Conservation (phyloP, 768 basidiomycete genomes). For the Naganishia randhawae region DNA sequence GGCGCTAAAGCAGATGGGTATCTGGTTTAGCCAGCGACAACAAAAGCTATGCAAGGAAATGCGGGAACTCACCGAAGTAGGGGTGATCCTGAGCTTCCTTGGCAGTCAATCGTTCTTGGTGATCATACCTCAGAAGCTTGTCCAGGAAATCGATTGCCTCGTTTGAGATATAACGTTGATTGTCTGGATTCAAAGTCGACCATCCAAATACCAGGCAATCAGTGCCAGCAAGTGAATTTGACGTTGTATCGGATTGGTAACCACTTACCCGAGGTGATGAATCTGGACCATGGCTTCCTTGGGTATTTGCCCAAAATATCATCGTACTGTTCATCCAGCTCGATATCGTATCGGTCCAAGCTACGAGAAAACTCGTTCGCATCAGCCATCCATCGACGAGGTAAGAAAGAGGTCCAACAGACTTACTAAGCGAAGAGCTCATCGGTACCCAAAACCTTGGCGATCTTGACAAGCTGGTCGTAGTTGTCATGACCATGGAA, state of each 20-base stretch:
- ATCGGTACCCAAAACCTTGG: constrained; percentile 94
- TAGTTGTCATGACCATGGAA: constrained; percentile 99
- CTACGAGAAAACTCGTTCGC: constrained; percentile 35
- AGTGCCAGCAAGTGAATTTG: neutral
- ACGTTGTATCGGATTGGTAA: neutral
- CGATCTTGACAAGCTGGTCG: constrained; percentile 95
- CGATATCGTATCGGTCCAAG: constrained; percentile 70
- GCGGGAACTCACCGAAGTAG: constrained; percentile 61
- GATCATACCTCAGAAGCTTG: constrained; percentile 91
- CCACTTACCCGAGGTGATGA: constrained; percentile 66
- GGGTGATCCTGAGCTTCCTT: constrained; percentile 84
- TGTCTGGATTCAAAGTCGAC: constrained; percentile 50
- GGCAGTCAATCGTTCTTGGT: constrained; percentile 92
- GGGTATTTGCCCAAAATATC: constrained; percentile 91
- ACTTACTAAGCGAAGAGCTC: constrained; percentile 75
- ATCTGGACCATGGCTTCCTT: constrained; percentile 90
- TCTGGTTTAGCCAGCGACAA: neutral
- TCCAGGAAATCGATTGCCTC: constrained; percentile 96
- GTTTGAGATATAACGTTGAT: constrained; percentile 92
- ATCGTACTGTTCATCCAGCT: constrained; percentile 91
- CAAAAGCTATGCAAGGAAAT: neutral
- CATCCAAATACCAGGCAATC: neutral
- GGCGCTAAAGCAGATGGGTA: neutral
- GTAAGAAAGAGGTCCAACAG: neutral
- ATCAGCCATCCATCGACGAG: too few species aligned